Evolutionary conservation across 176 grass and related monocot species (phyloP), one percentile per base, ranked within the genome.

Genomic region (Aechmea fasciata): DNA sequence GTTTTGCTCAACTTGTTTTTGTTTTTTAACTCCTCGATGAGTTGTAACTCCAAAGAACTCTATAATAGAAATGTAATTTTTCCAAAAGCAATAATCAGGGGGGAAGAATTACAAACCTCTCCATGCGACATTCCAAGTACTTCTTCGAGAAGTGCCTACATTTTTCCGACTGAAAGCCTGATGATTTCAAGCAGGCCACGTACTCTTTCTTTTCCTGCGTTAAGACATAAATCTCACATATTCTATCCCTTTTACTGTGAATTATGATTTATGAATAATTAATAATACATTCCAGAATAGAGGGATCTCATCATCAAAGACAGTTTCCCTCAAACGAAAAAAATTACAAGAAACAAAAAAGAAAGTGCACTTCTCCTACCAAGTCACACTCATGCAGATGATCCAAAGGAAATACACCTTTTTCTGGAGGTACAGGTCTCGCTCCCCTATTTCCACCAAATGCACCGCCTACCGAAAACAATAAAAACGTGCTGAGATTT

Each of bases 321-420:
- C 33, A 66, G 63, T 41, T 41, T 41, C 33, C 20, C 8, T 47
- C 15, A 47, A 10, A 29, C n/a, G 33, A 28, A 76, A 11, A 41
- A 62, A 69, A 52, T 67, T 20, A 26, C 51, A 11, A 22, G 29
- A 47, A 23, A 29, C 2, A 80, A 13, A n/a, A 15, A 63, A 24
- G 55, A 65, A 20, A 17, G 41, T 48, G 0, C 41, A 57, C 25
- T 69, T 11, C 61, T 67, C 54, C 54, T 90, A 96, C 93, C 81
- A 85, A 14, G 71, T 92, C 93, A 19, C 86, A 96, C 47, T 96
- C 83, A 70, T 96, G 88, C 64, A 90, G 72, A 73, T 96, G 88
- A 79, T 96, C 86, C 51, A 96, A 63, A 49, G 93, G 86, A 69
- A 97, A 97, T 69, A 92, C 71, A n/a, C 89, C 93, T 85, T 96